Evolutionary conservation across 2,329 filamentous ascomycete species (phyloP).

Genomic region (Colletotrichum gigasporum): DNA sequence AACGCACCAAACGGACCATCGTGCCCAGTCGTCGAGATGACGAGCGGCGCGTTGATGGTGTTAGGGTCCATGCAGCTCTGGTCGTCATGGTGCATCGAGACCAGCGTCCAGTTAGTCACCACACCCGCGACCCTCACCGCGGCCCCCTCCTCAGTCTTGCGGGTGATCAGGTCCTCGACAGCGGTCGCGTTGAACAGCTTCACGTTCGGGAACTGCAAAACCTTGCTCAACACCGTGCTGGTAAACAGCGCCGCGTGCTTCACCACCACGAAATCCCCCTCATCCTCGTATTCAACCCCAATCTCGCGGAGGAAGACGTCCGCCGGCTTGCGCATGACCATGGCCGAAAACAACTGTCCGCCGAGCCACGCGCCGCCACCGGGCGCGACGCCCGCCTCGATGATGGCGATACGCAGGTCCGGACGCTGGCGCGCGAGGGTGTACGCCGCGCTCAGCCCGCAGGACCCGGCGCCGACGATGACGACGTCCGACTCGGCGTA

Average conservation of each 20-base stretch:
- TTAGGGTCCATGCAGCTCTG: constrained; percentile 98
- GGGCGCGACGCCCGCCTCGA: constrained; percentile 88
- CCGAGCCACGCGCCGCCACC: constrained; percentile 93
- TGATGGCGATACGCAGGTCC: constrained; percentile 89
- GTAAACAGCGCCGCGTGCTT: constrained; percentile 96
- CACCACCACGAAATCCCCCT: constrained; percentile 85
- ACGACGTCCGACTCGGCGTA: constrained; percentile 95
- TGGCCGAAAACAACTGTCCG: constrained; percentile 92
- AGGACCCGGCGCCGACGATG: constrained; percentile 90
- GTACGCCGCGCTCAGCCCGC: constrained; percentile 86
- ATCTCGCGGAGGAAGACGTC: constrained; percentile 85
- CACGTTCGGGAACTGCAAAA: constrained; percentile 86
- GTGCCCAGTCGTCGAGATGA: constrained; percentile 91
- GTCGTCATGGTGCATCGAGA: constrained; percentile 86
- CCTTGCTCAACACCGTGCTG: constrained; percentile 83
- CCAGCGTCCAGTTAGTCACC: constrained; percentile 95
- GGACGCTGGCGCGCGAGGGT: constrained; percentile 84
- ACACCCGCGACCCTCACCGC: constrained; percentile 82
- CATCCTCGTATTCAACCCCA: constrained; percentile 84
- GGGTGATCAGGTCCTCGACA: constrained; percentile 92
- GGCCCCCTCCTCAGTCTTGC: constrained; percentile 62
- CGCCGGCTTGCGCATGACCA: constrained; percentile 94
- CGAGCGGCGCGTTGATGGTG: constrained; percentile 91
- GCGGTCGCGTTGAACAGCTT: constrained; percentile 97
- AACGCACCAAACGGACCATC: constrained; percentile 93